A percentile compares a stretch with the other conserved stretches of the same genome.
These are phyloP conservation scores for Porodaedalea pini DNA, from an alignment of 1,284 basidiomycete species.

Conservation along the genomic window DNA sequence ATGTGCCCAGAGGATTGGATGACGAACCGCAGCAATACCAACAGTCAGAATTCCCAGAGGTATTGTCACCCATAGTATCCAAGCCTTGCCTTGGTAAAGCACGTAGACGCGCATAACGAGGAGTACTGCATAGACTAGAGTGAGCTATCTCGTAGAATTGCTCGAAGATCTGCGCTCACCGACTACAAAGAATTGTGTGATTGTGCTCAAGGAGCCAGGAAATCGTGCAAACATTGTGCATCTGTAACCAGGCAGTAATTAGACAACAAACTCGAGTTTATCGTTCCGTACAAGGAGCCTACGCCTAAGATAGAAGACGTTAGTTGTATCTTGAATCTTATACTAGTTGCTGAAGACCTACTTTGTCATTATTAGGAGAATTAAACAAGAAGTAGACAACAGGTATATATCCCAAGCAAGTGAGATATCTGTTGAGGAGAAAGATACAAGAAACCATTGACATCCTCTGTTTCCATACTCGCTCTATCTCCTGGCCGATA, in stretches of 20 bases:
- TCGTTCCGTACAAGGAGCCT: background rate
- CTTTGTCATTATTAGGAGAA: slow-evolving; percentile 10
- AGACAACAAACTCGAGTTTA: background rate
- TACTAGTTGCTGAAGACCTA: slow-evolving; percentile 5
- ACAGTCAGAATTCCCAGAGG: slow-evolving; percentile 6
- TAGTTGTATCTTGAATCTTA: background rate
- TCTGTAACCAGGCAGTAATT: background rate
- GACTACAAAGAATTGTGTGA: slow-evolving; percentile 11
- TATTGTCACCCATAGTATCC: slow-evolving; percentile 16
- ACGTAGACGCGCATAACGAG: slow-evolving; percentile 18
- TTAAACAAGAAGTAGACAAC: slow-evolving; percentile 18
- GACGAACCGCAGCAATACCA: slow-evolving; percentile 11
- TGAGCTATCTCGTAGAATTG: background rate
- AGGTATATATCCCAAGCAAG: slow-evolving; percentile 14
- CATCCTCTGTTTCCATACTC: slow-evolving; percentile 13
- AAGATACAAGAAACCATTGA: slow-evolving; percentile 12
- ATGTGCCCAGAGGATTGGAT: background rate
- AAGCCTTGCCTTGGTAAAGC: slow-evolving; percentile 3
- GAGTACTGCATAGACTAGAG: background rate
- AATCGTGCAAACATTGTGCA: slow-evolving; percentile 13
- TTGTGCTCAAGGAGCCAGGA: slow-evolving; percentile 14
- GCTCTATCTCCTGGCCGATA: slow-evolving; percentile 2
- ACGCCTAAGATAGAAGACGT: slow-evolving; percentile 4
- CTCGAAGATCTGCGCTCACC: slow-evolving; percentile 1
- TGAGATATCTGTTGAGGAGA: slow-evolving; percentile 17